phyloP scores from a whole-genome alignment of 75 land plant species.

The Selaginella tamariscina region DNA sequence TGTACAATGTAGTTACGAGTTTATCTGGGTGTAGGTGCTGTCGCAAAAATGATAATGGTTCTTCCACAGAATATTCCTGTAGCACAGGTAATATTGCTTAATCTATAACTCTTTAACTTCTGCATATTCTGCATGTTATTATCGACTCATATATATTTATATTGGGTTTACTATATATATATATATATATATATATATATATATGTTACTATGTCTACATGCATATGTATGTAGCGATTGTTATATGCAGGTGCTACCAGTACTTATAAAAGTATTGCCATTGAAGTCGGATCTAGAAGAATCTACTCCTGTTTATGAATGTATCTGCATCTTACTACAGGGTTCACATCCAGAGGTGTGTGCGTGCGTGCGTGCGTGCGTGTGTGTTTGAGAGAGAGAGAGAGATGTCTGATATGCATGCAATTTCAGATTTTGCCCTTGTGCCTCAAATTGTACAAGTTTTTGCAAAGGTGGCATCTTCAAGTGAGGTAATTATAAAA shows the following conservation, averaged over 20 bases:
- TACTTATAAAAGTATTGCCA: conserved; percentile 65
- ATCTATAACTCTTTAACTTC: neutral
- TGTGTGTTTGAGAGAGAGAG: neutral
- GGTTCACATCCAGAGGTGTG: conserved; percentile 83
- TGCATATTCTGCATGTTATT: neutral
- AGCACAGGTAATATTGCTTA: conserved; percentile 44
- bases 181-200: neutral
- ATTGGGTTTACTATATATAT: neutral
- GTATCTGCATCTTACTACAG: conserved; percentile 51
- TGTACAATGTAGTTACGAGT: no score
- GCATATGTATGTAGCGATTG: neutral
- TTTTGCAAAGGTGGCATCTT: conserved; percentile 65
- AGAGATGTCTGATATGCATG: neutral
- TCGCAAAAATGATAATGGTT: conserved; percentile 86
- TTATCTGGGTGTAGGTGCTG: no score
- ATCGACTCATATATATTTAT: neutral
- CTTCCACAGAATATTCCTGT: conserved; percentile 73
- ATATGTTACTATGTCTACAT: neutral
- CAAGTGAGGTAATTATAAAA: conserved; percentile 32
- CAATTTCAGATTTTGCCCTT: conserved; percentile 48
- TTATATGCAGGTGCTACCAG: conserved; percentile 64
- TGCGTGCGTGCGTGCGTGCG: no score
- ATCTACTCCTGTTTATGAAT: conserved; percentile 62
- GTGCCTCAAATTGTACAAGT: conserved; percentile 71
- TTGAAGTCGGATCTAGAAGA: conserved; percentile 86